A percentile compares a stretch with the other conserved stretches of the same genome.
phyloP scores from a whole-genome alignment of 2,329 filamentous ascomycete genomes.

The Coniochaeta ligniaria region DNA sequence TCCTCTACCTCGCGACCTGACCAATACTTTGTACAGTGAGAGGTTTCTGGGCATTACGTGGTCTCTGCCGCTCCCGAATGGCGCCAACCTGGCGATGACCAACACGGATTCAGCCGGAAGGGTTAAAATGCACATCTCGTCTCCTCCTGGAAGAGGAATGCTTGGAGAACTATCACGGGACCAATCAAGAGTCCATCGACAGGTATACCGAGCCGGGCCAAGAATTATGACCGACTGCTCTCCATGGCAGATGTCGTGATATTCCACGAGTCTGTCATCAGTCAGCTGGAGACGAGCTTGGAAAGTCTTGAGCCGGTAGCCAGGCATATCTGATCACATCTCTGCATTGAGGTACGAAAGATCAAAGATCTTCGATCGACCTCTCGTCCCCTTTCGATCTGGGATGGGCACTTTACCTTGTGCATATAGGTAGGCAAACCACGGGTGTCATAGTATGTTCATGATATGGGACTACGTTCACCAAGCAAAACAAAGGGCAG shows the following conservation, averaged over 20 bases:
- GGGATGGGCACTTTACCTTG: no score
- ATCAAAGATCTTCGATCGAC: no score
- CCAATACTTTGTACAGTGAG: not conserved
- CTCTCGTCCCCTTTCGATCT: no score
- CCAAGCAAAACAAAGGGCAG: not conserved
- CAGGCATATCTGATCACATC: not conserved
- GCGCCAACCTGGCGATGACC: not conserved
- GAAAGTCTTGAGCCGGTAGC: not conserved
- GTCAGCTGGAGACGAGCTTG: not conserved
- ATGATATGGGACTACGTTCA: not conserved
- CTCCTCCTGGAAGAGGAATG: not conserved
- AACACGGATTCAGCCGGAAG: not conserved
- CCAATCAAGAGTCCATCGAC: not conserved
- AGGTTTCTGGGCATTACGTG: not conserved
- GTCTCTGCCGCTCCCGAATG: not conserved
- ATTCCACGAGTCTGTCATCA: not conserved
- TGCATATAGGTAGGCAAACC: no score
- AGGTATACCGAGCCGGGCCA: not conserved
- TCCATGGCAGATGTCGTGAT: not conserved
- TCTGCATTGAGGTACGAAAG: not conserved
- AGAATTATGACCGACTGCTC: not conserved
- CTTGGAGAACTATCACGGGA: not conserved
- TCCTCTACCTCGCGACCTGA: not conserved
- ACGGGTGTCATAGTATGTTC: no score
- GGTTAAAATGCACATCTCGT: not conserved